Evolutionary conservation across 1,284 basidiomycete species (phyloP), one percentile per base, ranked within the genome.

Genomic region (Coniophora puteana): DNA sequence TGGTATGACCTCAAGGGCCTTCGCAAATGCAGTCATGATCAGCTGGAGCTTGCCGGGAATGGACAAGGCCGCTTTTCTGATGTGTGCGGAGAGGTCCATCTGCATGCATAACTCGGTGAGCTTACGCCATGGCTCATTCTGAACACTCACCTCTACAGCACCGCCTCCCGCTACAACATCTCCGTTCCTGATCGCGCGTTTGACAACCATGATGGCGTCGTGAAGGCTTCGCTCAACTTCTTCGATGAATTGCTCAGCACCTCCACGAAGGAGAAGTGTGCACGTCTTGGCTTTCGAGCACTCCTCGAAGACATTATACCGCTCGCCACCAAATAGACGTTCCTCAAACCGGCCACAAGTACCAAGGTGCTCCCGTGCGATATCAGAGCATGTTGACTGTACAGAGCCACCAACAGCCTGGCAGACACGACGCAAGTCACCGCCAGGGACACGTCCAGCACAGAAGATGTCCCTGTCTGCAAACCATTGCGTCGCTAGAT

Each of bases 161-260:
- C 96, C 96, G 48, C 96, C 96, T 38, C 96, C 96, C 5, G 95
- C 96, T 22, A 99, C 96, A 38, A 99, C 86, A 46, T 93, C 86
- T 44, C 90, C 92, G 63, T 94, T 98, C 64, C 89, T 89, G 55
- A 99, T 88, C 7, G 96, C 94, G 32, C 96, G 79, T 68, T 96
- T 96, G 36, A 99, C 96, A 24, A 99, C 94, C 95, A 99, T 99
- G 60, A 99, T 95, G 3, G 95, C 94, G 61, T 99, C 96, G 62
- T 99, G 95, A 54, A 99, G 67, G 78, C 89, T 93, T 43, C 96
- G 75, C 66, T 98, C 95, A 8, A 99, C 94, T 65, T 99, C 96
- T 54, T 94, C 93, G 49, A 99, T 99, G 65, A 99, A 98, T 63
- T 99, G 96, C 61, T 99, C 94, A 0, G 96, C 96, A 17, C 96